Percentiles rank a stretch among this genome's conserved stretches.
phyloP scores from a whole-genome alignment of 768 basidiomycete species.

The Amanita inopinata region DNA sequence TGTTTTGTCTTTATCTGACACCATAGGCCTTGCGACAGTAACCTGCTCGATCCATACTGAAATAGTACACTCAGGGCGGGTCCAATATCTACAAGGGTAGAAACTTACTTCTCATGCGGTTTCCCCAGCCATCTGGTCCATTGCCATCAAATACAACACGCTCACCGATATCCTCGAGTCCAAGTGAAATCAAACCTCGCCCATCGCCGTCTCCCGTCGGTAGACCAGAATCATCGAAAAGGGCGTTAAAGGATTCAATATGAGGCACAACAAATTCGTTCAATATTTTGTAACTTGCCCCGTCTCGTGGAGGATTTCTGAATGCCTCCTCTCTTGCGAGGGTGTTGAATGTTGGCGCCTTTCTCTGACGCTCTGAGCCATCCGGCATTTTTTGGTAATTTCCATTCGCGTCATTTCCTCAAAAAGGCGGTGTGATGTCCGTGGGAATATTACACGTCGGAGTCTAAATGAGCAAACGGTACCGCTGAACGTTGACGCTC shows the following conservation, averaged over 20 bases:
- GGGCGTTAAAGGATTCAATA: slow-evolving; percentile 91
- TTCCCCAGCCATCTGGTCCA: slow-evolving; percentile 59
- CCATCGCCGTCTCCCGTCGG: slow-evolving; percentile 68
- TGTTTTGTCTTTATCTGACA: slow-evolving; percentile 71
- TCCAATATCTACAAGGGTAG: too few species aligned
- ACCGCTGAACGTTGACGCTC: slow-evolving; percentile 12
- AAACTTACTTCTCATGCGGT: slow-evolving; percentile 78
- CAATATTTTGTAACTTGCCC: slow-evolving; percentile 67
- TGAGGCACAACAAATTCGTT: slow-evolving; percentile 93
- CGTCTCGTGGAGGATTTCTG: slow-evolving; percentile 59
- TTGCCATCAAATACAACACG: slow-evolving; percentile 89
- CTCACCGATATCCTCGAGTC: slow-evolving; percentile 75
- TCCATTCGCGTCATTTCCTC: neutral
- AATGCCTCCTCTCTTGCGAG: slow-evolving; percentile 72
- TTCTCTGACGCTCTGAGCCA: slow-evolving; percentile 27
- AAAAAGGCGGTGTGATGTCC: neutral
- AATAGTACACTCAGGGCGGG: slow-evolving; percentile 11
- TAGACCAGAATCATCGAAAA: slow-evolving; percentile 89
- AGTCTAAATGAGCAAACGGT: slow-evolving; percentile 8
- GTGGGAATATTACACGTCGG: slow-evolving; percentile 4
- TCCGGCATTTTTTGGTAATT: slow-evolving; percentile 38
- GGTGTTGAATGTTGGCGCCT: slow-evolving; percentile 66
- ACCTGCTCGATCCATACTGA: slow-evolving; percentile 92
- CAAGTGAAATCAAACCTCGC: slow-evolving; percentile 68
- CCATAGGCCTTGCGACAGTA: slow-evolving; percentile 75